phyloP scores from a whole-genome alignment of 257 asterid genomes.

The Solanum appendiculatum region DNA sequence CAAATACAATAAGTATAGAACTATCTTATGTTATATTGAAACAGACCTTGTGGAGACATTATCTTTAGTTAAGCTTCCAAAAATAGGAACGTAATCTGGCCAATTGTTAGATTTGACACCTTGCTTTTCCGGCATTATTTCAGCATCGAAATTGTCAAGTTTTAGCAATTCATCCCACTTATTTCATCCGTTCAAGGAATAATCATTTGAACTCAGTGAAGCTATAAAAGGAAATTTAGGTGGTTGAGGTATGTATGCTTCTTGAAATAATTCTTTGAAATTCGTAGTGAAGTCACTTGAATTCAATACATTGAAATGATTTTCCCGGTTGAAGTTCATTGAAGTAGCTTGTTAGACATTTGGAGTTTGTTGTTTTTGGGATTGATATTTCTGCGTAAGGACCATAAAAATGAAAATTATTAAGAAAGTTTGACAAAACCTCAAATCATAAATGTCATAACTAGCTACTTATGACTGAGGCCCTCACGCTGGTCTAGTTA shows the following conservation, averaged over 20 bases:
- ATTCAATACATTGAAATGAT: background rate
- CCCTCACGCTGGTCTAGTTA: background rate
- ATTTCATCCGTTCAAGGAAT: background rate
- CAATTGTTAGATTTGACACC: background rate
- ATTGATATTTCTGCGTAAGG: background rate
- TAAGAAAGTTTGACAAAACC: background rate
- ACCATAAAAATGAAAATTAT: too few species aligned
- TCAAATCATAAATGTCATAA: background rate
- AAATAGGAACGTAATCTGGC: background rate
- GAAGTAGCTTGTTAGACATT: background rate
- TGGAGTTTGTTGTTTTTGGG: background rate
- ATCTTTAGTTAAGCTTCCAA: too few species aligned
- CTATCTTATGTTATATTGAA: too few species aligned
- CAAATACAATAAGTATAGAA: too few species aligned
- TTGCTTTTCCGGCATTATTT: background rate
- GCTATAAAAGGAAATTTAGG: too few species aligned
- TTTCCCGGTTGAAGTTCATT: background rate
- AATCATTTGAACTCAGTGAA: background rate
- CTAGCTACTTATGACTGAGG: background rate
- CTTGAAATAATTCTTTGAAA: too few species aligned
- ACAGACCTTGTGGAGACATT: background rate
- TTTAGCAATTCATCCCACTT: background rate
- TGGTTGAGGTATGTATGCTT: background rate
- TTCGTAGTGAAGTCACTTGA: background rate
- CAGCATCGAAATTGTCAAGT: background rate